Conservation (phyloP, 768 basidiomycete genomes). For the Lactarius tabidus region DNA sequence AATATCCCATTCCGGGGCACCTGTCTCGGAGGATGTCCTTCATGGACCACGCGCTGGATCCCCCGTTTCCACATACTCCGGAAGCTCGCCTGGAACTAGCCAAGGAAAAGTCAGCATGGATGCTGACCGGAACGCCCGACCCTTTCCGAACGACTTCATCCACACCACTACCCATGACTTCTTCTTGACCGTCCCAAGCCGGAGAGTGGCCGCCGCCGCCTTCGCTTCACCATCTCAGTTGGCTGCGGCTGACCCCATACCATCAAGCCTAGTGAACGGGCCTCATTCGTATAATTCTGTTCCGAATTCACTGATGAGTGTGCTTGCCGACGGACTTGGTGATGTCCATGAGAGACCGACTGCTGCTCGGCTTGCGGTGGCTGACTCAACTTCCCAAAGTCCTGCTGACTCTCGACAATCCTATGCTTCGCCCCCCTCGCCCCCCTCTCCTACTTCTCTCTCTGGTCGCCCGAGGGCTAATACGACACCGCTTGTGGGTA, state of each 20-base stretch:
- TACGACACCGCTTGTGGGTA: not conserved
- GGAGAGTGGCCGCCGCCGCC: not conserved
- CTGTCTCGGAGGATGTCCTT: not conserved
- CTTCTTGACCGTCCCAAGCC: constrained; percentile 7
- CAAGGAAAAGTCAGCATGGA: constrained; percentile 20
- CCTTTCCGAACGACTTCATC: constrained; percentile 2
- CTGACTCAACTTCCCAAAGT: constrained; percentile 2
- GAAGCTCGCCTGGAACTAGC: constrained; percentile 16
- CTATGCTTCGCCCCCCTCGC: not conserved
- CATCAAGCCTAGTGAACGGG: not conserved
- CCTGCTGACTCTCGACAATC: constrained; percentile 3
- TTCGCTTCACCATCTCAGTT: constrained; percentile 7
- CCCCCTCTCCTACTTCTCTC: not conserved
- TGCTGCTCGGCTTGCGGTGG: not conserved
- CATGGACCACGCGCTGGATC: constrained; percentile 2
- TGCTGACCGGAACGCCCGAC: constrained; percentile 5
- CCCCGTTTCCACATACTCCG: constrained; percentile 12
- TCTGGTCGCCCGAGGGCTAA: not conserved
- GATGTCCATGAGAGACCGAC: constrained; percentile 4
- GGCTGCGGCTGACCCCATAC: not conserved
- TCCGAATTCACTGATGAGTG: not conserved
- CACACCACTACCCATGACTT: not conserved
- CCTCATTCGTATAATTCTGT: constrained; percentile 1
- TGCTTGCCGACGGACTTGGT: not conserved
- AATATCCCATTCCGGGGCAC: not conserved